Conservation (phyloP, 2,329 filamentous ascomycete species). For the Apiospora koreana region DNA sequence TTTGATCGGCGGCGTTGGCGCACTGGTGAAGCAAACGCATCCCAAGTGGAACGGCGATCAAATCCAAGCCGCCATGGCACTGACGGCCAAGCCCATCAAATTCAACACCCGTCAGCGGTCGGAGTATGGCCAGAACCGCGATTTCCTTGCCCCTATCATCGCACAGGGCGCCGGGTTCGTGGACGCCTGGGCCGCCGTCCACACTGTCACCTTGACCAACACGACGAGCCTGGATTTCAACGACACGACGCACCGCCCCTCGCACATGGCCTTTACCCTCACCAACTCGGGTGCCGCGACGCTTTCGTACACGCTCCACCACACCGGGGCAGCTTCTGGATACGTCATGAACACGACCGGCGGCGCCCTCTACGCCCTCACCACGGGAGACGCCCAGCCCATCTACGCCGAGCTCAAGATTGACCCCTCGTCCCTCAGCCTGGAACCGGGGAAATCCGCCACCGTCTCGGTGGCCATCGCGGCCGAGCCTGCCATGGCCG, state of each 20-base stretch:
- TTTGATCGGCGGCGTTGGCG: not conserved
- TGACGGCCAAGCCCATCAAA: not conserved
- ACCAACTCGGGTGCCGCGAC: not conserved
- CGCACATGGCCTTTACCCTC: not conserved
- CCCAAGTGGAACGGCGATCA: not conserved
- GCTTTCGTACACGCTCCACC: not conserved
- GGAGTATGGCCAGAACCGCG: not conserved
- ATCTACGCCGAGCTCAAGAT: not conserved
- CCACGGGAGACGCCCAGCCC: not conserved
- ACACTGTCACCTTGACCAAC: not conserved
- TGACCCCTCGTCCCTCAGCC: not conserved
- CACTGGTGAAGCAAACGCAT: not conserved
- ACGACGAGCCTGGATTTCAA: not conserved
- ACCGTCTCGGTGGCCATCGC: not conserved
- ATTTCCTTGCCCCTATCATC: not conserved
- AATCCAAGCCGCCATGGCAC: not conserved
- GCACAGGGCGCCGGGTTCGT: not conserved
- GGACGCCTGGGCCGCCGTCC: conserved; percentile 1
- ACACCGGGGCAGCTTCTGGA: not conserved
- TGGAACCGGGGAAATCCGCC: not conserved
- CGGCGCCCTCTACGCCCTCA: not conserved
- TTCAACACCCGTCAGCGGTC: not conserved
- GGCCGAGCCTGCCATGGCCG: not conserved
- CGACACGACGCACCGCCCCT: conserved; percentile 6
- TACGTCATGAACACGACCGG: conserved; percentile 8